These are phyloP conservation scores for Aspergillus melleus DNA, from an alignment of 2,329 filamentous ascomycete genomes.

Conservation along the genomic window DNA sequence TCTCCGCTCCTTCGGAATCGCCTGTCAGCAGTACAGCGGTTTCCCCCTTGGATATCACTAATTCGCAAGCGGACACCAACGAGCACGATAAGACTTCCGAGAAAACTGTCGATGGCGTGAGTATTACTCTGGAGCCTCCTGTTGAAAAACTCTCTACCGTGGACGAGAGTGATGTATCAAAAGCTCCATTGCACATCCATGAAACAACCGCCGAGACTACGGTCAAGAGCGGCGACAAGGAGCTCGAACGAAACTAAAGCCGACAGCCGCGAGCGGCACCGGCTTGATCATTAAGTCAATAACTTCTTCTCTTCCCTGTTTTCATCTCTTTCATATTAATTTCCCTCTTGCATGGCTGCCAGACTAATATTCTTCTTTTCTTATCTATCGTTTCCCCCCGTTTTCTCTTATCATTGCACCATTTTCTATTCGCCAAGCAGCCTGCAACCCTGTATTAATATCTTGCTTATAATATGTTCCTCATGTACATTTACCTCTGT, in stretches of 20 bases:
- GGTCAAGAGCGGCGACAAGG: slow-evolving; percentile 1
- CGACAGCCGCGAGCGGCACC: neutral
- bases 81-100: slow-evolving; percentile 5
- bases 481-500: slow-evolving; percentile 19
- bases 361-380: slow-evolving; percentile 6
- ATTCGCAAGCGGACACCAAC: neutral
- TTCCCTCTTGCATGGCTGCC: slow-evolving; percentile 8
- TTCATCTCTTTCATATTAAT: neutral
- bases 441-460: slow-evolving; percentile 19
- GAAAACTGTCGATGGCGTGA: slow-evolving; percentile 2
- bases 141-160: neutral
- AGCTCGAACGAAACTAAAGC: neutral
- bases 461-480: slow-evolving; percentile 8
- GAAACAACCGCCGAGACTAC: slow-evolving; percentile 1
- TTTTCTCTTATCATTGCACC: neutral
- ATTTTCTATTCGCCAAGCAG: neutral
- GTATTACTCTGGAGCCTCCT: neutral
- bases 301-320: neutral
- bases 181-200: slow-evolving; percentile 3
- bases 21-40: slow-evolving; percentile 11
- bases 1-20: slow-evolving; percentile 13
- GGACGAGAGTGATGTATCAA: neutral
- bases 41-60: slow-evolving; percentile 6
- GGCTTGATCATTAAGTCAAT: neutral
- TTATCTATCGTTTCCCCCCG: neutral